These are phyloP conservation scores for Pseudisothecium myosuroides DNA, from an alignment of 225 moss, liverwort and hornwort species.

Conservation along the genomic window DNA sequence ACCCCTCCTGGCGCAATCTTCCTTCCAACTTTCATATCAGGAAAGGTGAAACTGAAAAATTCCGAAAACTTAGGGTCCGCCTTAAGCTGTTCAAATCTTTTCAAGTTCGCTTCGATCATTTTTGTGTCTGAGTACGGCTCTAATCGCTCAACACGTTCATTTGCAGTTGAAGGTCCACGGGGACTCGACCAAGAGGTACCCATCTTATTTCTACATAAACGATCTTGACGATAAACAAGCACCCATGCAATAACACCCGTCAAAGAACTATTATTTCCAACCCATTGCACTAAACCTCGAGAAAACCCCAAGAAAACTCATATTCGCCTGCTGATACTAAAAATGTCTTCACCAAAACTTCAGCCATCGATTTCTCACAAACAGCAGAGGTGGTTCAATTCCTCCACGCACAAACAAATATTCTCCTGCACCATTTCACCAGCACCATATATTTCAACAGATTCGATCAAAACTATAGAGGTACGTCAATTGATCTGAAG, in stretches of 20 bases:
- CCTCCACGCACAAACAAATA: not conserved
- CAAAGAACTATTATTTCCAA: not conserved
- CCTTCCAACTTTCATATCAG: not conserved
- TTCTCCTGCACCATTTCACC: not conserved
- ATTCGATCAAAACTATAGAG: not conserved
- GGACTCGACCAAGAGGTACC: not conserved
- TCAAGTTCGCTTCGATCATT: not conserved
- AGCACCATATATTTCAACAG: not conserved
- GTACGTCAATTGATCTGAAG: not conserved
- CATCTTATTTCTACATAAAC: not conserved
- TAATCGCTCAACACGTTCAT: too few species aligned
- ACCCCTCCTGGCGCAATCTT: accelerated
- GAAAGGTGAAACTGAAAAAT: not conserved
- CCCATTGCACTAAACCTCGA: not conserved
- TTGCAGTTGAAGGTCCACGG: not conserved
- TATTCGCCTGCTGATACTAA: not conserved
- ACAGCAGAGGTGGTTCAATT: not conserved
- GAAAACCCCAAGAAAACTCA: too few species aligned
- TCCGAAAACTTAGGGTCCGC: not conserved
- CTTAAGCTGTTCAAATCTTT: not conserved
- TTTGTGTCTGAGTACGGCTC: not conserved
- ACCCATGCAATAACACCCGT: not conserved
- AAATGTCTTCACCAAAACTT: not conserved
- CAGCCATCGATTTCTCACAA: not conserved
- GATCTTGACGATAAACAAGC: not conserved